Conservation (phyloP, 2,329 filamentous ascomycete genomes). For the Chaetomiaceae sp. region DNA sequence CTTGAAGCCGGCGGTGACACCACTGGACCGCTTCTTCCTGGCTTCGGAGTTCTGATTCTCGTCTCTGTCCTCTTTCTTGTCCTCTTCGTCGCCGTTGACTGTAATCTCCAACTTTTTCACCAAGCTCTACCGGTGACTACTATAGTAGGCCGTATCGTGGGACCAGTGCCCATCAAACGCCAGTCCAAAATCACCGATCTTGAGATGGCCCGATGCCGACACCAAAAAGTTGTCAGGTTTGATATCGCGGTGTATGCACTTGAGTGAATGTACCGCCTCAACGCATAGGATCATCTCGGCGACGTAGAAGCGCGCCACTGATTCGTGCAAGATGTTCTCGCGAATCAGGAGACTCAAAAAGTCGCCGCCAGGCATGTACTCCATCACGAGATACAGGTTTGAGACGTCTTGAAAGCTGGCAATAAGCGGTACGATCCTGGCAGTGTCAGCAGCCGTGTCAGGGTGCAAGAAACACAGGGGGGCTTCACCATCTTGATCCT, state of each 20-base stretch:
- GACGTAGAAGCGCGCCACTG: constrained; percentile 77
- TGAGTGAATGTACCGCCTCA: constrained; percentile 82
- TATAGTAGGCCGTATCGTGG: constrained; percentile 84
- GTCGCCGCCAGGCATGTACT: constrained; percentile 96
- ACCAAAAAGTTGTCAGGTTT: constrained; percentile 98
- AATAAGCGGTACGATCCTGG: constrained; percentile 78
- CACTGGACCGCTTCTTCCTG: constrained; percentile 38
- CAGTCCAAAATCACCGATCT: constrained; percentile 93
- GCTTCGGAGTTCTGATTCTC: constrained; percentile 41
- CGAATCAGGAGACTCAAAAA: constrained; percentile 84
- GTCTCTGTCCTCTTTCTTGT: constrained; percentile 62
- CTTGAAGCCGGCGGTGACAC: constrained; percentile 36
- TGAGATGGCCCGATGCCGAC: constrained; percentile 80
- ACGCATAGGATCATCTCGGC: constrained; percentile 96
- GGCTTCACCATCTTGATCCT: constrained; percentile 67
- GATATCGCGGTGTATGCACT: constrained; percentile 91
- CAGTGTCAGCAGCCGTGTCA: constrained; percentile 1
- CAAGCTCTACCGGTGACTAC: constrained; percentile 73
- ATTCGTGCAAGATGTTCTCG: constrained; percentile 76
- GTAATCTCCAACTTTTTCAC: constrained; percentile 71
- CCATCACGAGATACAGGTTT: constrained; percentile 91
- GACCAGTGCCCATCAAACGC: constrained; percentile 95
- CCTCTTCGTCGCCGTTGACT: constrained; percentile 68
- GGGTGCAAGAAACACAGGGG: background rate
- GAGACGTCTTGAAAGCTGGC: constrained; percentile 82